Base-by-base conservation (phyloP, 1,284 basidiomycete species). In the Gomphus sp. region DNA sequence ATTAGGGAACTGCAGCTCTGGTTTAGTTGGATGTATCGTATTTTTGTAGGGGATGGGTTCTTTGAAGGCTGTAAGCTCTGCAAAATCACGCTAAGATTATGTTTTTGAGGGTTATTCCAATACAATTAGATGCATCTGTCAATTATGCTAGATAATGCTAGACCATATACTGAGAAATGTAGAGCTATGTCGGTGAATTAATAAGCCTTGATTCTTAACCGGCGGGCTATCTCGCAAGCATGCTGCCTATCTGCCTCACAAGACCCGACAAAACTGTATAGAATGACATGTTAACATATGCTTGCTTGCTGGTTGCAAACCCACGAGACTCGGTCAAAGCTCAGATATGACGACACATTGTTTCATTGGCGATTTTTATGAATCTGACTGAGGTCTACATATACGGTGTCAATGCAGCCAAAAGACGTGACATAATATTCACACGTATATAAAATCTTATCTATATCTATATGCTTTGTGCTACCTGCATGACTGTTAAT, bases 161-260 rank as follows among this genome's bases (percentile, higher is more conserved):
- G 80, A 1, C 94, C 94, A 66, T 94, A 97, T 0, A 93, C 93
- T 1, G 89, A 93, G 2, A 97, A 78, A 22, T 61, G 94, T 91
- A 5, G 87, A 93, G 52, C 86, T 91, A 69, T 90, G 93, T 57
- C 84, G 78, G 72, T 95, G 93, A 48, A 96, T 87, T 31, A 96
- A 73, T 61, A 97, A 0, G 85, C 89, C 65, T 81, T 81, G 65
- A 96, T 95, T 8, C 89, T 89, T 0, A 96, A 77, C 33, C 89
- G 76, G 28, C 81, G 77, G 2, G 87, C 91, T 51, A 96, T 91
- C 64, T 92, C 87, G 75, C 91, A 94, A 4, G 91, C 93, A 65
- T 95, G 92, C 67, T 96, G 93, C 0, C 93, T 93, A 12, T 93
- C 93, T 2, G 92, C 92, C 18, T 92, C 92, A 28, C 92, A 95